phyloP scores from a whole-genome alignment of 148 eudicot genomes.

The Heliosperma pusillum region DNA sequence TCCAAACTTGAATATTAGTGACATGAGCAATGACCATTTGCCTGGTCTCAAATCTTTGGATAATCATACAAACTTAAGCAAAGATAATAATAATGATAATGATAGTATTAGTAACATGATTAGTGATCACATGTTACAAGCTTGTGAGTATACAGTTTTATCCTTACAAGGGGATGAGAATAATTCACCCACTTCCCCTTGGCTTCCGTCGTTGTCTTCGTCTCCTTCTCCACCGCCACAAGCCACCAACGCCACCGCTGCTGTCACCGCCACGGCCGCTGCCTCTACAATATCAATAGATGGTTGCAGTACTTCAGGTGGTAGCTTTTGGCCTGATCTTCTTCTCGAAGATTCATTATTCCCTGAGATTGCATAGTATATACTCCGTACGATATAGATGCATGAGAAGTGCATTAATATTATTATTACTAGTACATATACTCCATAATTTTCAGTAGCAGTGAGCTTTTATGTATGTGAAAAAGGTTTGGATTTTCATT shows the following conservation, averaged over 20 bases:
- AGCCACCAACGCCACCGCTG: constrained; percentile 17
- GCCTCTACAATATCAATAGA: constrained; percentile 27
- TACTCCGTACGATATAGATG: not conserved
- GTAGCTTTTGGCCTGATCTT: constrained; percentile 63
- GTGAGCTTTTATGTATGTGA: constrained; percentile 1
- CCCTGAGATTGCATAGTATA: constrained; percentile 45
- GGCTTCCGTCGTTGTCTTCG: constrained; percentile 42
- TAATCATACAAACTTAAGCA: not conserved
- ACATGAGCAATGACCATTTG: constrained; percentile 34
- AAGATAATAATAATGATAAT: not conserved
- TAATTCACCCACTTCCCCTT: constrained; percentile 38
- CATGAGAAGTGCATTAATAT: too few species aligned
- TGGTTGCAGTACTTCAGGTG: constrained; percentile 24
- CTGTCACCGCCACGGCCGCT: constrained; percentile 16
- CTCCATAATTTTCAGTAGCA: not conserved
- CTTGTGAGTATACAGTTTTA: constrained; percentile 25
- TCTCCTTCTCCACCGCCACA: constrained; percentile 34
- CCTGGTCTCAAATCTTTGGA: constrained; percentile 52
- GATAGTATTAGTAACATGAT: constrained; percentile 5
- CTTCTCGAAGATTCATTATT: constrained; percentile 65
- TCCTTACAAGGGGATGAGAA: constrained; percentile 33
- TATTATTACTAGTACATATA: not conserved
- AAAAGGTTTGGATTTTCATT: constrained; percentile 19
- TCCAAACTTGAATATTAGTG: constrained; percentile 18
- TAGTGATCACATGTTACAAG: constrained; percentile 25